These are phyloP conservation scores for Exophiala oligosperma DNA, from an alignment of 2,329 filamentous ascomycete genomes.

Conservation along the genomic window DNA sequence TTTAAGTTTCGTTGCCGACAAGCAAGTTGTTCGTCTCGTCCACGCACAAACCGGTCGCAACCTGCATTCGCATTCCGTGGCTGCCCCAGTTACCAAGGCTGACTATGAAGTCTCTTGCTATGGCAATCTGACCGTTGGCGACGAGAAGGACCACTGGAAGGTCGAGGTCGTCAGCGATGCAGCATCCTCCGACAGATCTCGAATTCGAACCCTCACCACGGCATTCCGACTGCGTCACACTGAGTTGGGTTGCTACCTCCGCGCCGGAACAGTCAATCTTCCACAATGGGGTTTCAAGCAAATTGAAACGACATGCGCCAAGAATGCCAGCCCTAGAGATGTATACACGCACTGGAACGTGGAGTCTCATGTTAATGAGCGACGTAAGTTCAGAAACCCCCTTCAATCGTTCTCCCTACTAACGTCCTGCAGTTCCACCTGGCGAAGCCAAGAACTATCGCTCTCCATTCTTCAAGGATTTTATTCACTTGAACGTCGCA, in stretches of 20 bases:
- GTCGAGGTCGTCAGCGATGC: constrained; percentile 90
- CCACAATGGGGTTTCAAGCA: constrained; percentile 99
- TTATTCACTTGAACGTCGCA: constrained; percentile 95
- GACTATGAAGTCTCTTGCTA: constrained; percentile 95
- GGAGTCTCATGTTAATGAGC: constrained; percentile 91
- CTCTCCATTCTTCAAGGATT: constrained; percentile 96
- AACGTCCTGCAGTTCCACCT: constrained; percentile 67
- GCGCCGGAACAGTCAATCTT: constrained; percentile 92
- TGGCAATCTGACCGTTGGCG: constrained; percentile 90
- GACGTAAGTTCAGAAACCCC: constrained; percentile 61
- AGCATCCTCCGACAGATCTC: constrained; percentile 79
- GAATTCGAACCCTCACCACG: constrained; percentile 86
- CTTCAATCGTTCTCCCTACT: constrained; percentile 20
- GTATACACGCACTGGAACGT: constrained; percentile 99
- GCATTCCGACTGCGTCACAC: constrained; percentile 85
- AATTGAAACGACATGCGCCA: constrained; percentile 94
- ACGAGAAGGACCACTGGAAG: constrained; percentile 97
- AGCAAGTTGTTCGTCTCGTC: constrained; percentile 78
- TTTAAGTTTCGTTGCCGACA: constrained; percentile 73
- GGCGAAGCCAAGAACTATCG: constrained; percentile 90
- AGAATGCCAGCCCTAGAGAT: constrained; percentile 88
- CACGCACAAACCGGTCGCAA: constrained; percentile 96
- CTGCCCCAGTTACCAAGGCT: constrained; percentile 83
- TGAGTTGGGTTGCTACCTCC: constrained; percentile 84
- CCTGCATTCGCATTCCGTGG: constrained; percentile 88